These are phyloP conservation scores for Ceriops tagal DNA, from an alignment of 345 rosid species.

Conservation along the genomic window DNA sequence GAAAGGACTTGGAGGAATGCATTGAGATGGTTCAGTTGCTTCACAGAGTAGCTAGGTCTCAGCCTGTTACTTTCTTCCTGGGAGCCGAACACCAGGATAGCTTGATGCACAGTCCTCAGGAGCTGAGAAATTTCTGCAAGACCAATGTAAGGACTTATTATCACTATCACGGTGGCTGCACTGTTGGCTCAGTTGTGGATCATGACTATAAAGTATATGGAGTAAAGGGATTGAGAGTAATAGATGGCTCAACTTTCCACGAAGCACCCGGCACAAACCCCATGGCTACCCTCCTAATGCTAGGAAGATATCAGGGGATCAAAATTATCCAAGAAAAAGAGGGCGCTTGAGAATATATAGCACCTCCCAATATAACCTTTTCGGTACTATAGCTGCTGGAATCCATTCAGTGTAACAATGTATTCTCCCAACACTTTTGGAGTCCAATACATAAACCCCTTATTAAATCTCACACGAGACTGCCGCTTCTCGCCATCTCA, in stretches of 20 bases:
- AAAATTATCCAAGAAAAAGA: not conserved
- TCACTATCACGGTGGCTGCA: not conserved
- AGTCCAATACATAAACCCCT: not conserved
- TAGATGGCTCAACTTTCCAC: slow-evolving; percentile 1
- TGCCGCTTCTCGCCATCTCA: not conserved
- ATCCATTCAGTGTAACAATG: not conserved
- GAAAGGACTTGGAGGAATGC: slow-evolving; percentile 46
- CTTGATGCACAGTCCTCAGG: slow-evolving; percentile 24
- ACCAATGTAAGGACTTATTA: not conserved
- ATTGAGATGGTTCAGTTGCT: slow-evolving; percentile 48
- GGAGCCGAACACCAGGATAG: slow-evolving; percentile 33
- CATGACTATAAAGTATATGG: not conserved
- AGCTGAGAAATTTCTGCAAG: slow-evolving; percentile 10
- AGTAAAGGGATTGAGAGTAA: not conserved
- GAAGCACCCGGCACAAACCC: slow-evolving; percentile 8
- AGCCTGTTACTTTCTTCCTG: slow-evolving; percentile 35
- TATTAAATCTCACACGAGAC: not conserved
- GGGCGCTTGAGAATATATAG: too few species aligned
- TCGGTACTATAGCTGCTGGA: not conserved
- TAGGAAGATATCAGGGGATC: slow-evolving; percentile 6
- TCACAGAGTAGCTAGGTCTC: slow-evolving; percentile 43
- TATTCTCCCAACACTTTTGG: not conserved
- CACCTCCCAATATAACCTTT: not conserved
- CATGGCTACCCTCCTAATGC: slow-evolving; percentile 10
- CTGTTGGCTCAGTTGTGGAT: not conserved